Percentiles rank a stretch among this genome's conserved stretches.
These are phyloP conservation scores for Mortierella sp. DNA, from an alignment of 371 early-diverging fungal genomes.

Conservation along the genomic window DNA sequence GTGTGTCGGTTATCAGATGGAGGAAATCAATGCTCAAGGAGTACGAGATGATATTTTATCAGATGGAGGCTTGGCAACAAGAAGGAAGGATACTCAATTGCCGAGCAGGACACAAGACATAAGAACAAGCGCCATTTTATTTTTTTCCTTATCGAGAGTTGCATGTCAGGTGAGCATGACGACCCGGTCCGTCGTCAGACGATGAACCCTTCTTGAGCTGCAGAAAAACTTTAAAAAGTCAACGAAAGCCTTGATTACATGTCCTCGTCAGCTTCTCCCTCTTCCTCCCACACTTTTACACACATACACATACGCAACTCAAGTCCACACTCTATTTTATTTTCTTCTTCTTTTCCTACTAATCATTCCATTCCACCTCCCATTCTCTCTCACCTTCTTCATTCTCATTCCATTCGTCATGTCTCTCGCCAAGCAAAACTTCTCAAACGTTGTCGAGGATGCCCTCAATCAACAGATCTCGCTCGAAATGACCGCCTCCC, in stretches of 20 bases:
- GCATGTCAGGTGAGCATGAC: not conserved
- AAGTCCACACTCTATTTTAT: not conserved
- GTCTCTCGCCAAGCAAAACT: constrained; percentile 78
- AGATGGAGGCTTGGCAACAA: constrained; percentile 2
- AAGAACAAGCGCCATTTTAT: not conserved
- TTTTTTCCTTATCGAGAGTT: not conserved
- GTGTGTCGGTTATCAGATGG: not conserved
- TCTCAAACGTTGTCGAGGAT: constrained; percentile 68
- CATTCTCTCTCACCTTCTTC: not conserved
- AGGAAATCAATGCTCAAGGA: not conserved
- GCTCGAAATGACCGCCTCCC: constrained; percentile 72
- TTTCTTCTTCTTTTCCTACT: not conserved
- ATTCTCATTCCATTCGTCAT: constrained; percentile 42
- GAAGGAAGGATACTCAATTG: not conserved
- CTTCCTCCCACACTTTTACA: not conserved
- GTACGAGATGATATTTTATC: not conserved
- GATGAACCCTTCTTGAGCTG: not conserved
- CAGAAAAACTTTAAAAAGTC: not conserved
- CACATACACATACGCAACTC: not conserved
- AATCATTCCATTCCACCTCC: not conserved
- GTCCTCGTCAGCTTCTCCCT: not conserved
- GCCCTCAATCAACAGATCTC: constrained; percentile 74
- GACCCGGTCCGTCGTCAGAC: not conserved
- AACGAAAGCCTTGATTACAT: not conserved
- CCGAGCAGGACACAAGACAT: too few relatives aligned